Conservation (phyloP, 179 eudicot species). For the Spinacia oleracea region DNA sequence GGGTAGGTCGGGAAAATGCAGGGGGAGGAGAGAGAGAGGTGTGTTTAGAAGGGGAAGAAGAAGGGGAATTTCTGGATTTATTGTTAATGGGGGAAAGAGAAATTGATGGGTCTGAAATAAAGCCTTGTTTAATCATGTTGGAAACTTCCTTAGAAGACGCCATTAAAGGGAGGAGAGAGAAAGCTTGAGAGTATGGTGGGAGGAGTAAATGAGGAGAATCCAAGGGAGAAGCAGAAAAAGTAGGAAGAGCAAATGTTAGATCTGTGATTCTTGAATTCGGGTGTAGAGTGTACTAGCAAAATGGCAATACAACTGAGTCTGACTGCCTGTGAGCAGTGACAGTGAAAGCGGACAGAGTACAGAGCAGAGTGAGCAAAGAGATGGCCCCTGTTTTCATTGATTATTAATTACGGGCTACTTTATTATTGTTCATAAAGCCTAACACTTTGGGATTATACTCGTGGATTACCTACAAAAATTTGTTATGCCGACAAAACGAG, state of each 20-base stretch:
- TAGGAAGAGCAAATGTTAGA: neutral
- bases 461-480: neutral
- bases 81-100: conserved; percentile 34
- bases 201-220: neutral
- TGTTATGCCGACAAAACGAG: too few species aligned
- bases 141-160: conserved; percentile 60
- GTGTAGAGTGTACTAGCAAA: neutral
- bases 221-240: conserved; percentile 14
- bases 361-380: conserved; percentile 5
- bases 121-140: conserved; percentile 83
- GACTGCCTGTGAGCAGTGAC: too few species aligned
- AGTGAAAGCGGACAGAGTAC: neutral
- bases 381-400: neutral
- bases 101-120: conserved; percentile 69
- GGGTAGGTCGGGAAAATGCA: conserved; percentile 53
- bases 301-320: neutral
- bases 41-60: conserved; percentile 34
- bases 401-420: too few species aligned
- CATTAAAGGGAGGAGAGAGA: conserved; percentile 20
- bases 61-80: conserved; percentile 26
- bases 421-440: neutral
- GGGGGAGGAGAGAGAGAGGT: conserved; percentile 33
- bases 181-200: neutral
- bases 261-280: conserved; percentile 3
- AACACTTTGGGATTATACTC: neutral